Percentiles rank a stretch among this genome's conserved stretches.
phyloP scores from a whole-genome alignment of 1,284 basidiomycete genomes.

The Ceratobasidium theobromae region DNA sequence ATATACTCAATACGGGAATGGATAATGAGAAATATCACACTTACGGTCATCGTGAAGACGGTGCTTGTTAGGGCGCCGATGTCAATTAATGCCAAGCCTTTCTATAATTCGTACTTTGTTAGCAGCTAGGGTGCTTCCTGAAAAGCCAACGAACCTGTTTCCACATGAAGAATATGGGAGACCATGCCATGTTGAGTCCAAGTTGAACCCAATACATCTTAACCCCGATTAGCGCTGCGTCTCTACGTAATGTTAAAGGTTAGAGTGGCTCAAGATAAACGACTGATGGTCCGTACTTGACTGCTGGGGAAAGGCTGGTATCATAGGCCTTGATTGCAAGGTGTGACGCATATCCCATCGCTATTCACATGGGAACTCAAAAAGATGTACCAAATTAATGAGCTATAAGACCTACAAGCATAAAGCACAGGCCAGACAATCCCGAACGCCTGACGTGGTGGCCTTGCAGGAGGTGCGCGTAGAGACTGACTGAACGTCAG shows the following conservation, averaged over 20 bases:
- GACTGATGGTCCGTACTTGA: constrained; percentile 43
- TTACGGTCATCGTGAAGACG: constrained; percentile 63
- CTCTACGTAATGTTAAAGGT: constrained; percentile 11
- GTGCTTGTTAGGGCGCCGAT: constrained; percentile 61
- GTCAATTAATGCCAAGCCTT: constrained; percentile 61
- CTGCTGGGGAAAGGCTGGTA: constrained; percentile 46
- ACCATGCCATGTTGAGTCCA: constrained; percentile 68
- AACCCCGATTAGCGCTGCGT: constrained; percentile 46
- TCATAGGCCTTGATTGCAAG: constrained; percentile 62
- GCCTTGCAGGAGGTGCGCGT: constrained; percentile 50
- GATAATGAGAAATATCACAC: constrained; percentile 36
- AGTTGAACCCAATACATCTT: constrained; percentile 72
- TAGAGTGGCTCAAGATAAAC: neutral
- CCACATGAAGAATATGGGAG: constrained; percentile 68
- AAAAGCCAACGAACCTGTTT: constrained; percentile 46
- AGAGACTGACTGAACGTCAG: neutral
- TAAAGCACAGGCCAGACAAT: constrained; percentile 63
- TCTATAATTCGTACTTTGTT: constrained; percentile 42
- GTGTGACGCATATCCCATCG: constrained; percentile 75
- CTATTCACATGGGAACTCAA: constrained; percentile 41
- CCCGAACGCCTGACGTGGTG: constrained; percentile 57
- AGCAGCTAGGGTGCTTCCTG: neutral
- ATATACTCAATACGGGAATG: constrained; percentile 2
- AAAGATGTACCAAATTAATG: neutral
- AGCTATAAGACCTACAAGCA: constrained; percentile 33